Evolutionary conservation across 192 early-diverging fungal species (phyloP), one percentile per base, ranked within the genome.

Genomic region (Ramicandelaber brevisporus): DNA sequence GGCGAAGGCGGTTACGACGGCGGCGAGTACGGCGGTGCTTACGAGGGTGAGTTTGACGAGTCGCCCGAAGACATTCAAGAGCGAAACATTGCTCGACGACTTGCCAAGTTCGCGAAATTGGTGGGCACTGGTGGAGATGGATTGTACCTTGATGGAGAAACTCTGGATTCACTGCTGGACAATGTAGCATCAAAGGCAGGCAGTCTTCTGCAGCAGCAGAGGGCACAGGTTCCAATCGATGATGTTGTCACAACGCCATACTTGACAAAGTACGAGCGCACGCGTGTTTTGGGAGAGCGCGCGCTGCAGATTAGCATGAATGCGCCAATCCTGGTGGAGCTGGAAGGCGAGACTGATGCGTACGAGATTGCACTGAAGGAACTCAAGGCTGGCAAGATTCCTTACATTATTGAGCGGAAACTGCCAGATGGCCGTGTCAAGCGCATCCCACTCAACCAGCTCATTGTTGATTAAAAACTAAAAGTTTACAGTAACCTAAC

Each of bases 181-280:
- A 18, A 31, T 20, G 9, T 40, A 39, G 43, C 23, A 43, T 17
- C 43, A 38, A 17, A 45, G 43, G 21, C 47, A 55, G 9, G 21
- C 33, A 50, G 34, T 39, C 38, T 14, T 46, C 40, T 1, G 37
- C 53, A 2, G 17, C 48, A 25, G 11, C 1, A 73, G 72, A 43
- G 80, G 85, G 42, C 73, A 72, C 38, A 70, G n/a, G n/a, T n/a
- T n/a, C n/a, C n/a, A n/a, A n/a, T n/a, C n/a, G n/a, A n/a, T n/a
- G n/a, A n/a, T n/a, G n/a, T n/a, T n/a, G n/a, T 79, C 29, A 93
- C 92, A 6, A 93, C 92, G 14, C 87, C 92, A 17, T 97, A 89
- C 50, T 83, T 97, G 82, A 97, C 92, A 30, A 93, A 90, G 46
- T 97, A 97, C 57, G 92, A 97, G 54, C 73, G 78, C 27, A 76